Base-by-base conservation (phyloP, 345 rosid species). In the Melaleuca quinquenervia region DNA sequence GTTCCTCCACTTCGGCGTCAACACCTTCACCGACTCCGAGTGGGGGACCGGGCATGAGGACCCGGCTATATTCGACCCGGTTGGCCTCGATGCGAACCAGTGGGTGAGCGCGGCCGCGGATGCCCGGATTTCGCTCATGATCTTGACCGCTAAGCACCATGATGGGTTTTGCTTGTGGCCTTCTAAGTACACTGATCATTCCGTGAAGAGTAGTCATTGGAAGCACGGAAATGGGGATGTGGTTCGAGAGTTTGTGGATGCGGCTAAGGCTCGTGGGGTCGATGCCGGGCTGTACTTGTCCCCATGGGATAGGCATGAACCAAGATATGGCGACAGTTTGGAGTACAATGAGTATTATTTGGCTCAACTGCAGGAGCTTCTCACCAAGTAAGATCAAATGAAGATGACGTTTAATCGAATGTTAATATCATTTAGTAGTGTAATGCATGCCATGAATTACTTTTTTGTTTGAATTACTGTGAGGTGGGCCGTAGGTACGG, bases 131-230 rank as follows among this genome's bases (percentile, higher is more conserved):
- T 90, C 93, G 18, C 92, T 95, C 14, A 48, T 95, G 89, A 93
- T 95, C 56, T 88, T 94, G 7, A 95, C 98, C 0, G 98, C 96
- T 1, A 95, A 95, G 90, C 98, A 95, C 90, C 96, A 95, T 48
- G 98, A 95, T 12, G 98, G 98, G 8, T 95, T 95, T 82, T 95
- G 98, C 88, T 83, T 95, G 85, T 95, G 96, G 96, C 98, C 96
- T 8, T 89, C 93, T 0, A 93, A 89, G 55, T 95, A 94, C 82
- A 95, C 98, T 1, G 91, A 89, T 45, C 96, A 95, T 84, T 94
- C 95, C 6, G 96, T 95, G 22, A 60, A 26, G n/a, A n/a, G 85
- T 1, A 92, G 96, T 86, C 93, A 91, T 0, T 94, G 96, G 98
- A 94, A 86, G 58, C 84, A 91, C 10, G 95, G 95, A 21, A 83